Evolutionary conservation across 495 filamentous ascomycete genomes (phyloP), one percentile per base, ranked within the genome.

Genomic region (Talaromyces trachyspermus): DNA sequence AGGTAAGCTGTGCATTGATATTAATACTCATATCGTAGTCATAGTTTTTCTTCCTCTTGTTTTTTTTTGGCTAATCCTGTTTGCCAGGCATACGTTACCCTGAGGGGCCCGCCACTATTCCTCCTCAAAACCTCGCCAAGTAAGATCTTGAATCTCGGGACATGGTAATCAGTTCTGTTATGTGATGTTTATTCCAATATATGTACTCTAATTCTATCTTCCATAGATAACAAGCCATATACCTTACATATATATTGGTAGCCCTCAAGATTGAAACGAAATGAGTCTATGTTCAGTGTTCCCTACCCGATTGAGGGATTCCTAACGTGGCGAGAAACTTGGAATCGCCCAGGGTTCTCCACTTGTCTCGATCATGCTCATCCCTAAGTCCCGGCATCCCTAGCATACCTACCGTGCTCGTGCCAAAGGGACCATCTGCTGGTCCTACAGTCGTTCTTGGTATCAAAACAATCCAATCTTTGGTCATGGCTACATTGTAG

Each of bases 21-120:
- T n/a, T n/a, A n/a, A n/a, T n/a, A n/a, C n/a, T n/a, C n/a, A n/a
- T n/a, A n/a, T n/a, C n/a, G n/a, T n/a, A n/a, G n/a, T n/a, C n/a
- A n/a, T n/a, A n/a, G n/a, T n/a, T n/a, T n/a, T n/a, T 54, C 22
- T 50, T 23, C 9, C 30, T 7, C 8, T 8, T 9, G 1, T 18
- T 20, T 22, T 22, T 19, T 22, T 11, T 45, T 20, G 5, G 24
- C 35, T 46, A 14, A 51, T 29, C n/a, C n/a, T n/a, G n/a, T 4
- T 18, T 19, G 30, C 27, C 46, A 79, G 76, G 89, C 90, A 18
- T 97, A 97, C 62, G 85, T 95, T 24, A 97, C 92, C 2, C 91
- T 3, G 86, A 96, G 65, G 91, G 91, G 15, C 81, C 83, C 2
- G 70, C 89, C 2, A 70, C 81, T 10, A 52, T 70, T 51, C 77